phyloP scores from a whole-genome alignment of 208 protist genomes.

The Trypanosoma vivax region DNA sequence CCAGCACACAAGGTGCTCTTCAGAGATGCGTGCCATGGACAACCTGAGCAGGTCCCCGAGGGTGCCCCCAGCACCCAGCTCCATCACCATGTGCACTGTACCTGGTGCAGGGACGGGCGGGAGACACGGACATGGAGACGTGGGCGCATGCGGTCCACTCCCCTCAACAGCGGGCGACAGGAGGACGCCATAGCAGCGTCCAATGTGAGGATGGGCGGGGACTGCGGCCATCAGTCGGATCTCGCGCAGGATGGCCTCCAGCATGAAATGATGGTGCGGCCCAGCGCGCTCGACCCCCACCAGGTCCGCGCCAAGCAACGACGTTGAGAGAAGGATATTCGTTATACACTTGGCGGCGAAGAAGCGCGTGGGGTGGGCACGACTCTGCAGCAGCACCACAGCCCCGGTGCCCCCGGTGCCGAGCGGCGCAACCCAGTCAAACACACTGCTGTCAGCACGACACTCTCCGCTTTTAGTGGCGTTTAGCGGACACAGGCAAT shows the following conservation, averaged over 20 bases:
- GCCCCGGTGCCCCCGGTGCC: slow-evolving; percentile 16
- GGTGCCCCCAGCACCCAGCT: slow-evolving; percentile 19
- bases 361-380: slow-evolving; percentile 11
- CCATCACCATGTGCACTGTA: slow-evolving; percentile 15
- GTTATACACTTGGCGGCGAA: slow-evolving; percentile 22
- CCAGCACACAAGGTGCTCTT: slow-evolving; percentile 22
- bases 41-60: slow-evolving; percentile 7
- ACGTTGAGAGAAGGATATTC: background rate
- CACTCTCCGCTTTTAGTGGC: too few species aligned
- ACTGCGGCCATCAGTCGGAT: background rate
- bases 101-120: background rate
- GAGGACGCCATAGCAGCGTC: slow-evolving; percentile 15
- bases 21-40: background rate
- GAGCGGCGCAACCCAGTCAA: slow-evolving; percentile 5
- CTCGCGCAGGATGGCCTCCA: slow-evolving; percentile 9
- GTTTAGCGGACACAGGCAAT: too few species aligned
- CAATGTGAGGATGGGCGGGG: slow-evolving; percentile 17
- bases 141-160: background rate
- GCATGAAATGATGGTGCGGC: background rate
- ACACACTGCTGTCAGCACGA: background rate
- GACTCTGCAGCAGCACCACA: slow-evolving; percentile 15
- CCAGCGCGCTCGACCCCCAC: background rate
- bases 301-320: background rate
- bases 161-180: background rate
- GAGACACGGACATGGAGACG: background rate